These are phyloP conservation scores for Schrenkiella parvula DNA, from an alignment of 345 rosid species.

Conservation along the genomic window DNA sequence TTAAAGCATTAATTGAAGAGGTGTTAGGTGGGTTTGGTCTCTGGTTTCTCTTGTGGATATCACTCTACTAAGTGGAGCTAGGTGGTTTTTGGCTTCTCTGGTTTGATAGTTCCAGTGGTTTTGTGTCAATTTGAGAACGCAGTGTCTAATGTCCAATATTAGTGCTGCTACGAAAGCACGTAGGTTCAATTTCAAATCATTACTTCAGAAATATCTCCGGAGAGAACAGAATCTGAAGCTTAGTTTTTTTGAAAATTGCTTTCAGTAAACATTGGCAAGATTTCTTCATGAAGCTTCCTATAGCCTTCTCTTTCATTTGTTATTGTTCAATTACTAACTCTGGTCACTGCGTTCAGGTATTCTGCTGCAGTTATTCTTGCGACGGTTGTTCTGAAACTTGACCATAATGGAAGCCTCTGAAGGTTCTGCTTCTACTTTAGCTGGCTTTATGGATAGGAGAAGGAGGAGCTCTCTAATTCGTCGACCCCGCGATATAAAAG, in stretches of 20 bases:
- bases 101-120: background rate
- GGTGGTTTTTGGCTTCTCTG: background rate
- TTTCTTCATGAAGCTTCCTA: background rate
- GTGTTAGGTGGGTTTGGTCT: background rate
- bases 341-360: background rate
- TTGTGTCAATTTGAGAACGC: background rate
- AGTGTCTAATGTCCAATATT: too few species aligned
- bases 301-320: background rate
- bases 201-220: too few species aligned
- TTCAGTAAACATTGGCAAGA: background rate
- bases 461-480: constrained; percentile 50
- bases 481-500: constrained; percentile 39
- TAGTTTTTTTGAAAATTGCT: background rate
- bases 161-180: too few species aligned
- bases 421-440: constrained; percentile 27
- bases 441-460: constrained; percentile 40
- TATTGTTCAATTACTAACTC: background rate
- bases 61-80: background rate
- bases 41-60: background rate
- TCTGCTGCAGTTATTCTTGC: background rate
- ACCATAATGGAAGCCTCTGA: constrained; percentile 46
- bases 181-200: too few species aligned
- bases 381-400: background rate
- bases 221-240: background rate
- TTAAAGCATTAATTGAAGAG: background rate